Evolutionary conservation across 805 yeast species (phyloP), one percentile per base, ranked within the genome.

Genomic region (Teunomyces funiuensis): DNA sequence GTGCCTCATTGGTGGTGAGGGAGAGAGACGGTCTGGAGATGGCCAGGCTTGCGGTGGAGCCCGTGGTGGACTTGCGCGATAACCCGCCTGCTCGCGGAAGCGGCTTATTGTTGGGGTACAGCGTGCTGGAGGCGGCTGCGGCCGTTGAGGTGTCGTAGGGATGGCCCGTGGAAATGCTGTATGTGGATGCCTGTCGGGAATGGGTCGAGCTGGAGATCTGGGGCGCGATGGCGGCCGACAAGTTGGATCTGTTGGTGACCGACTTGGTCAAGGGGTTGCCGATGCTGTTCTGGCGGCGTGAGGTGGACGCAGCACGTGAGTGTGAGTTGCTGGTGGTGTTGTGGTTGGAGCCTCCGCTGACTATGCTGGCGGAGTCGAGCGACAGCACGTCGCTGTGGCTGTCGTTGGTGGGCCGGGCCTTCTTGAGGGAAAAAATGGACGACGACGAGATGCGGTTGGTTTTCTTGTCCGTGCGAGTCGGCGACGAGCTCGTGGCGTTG

Each of bases 141-240:
- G 47, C 54, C 38, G 57, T n/a, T n/a, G n/a, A 57, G 11, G 57
- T 50, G 22, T 63, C 66, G 47, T 61, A 58, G 14, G 67, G 67
- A 44, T 61, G 60, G 16, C 28, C 27, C 18, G 64, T 57, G 18
- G 63, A 57, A 41, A 66, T 61, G 45, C 68, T 60, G 49, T 64
- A 69, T 2, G 71, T 54, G 15, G 72, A 66, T n/a, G 70, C 66
- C 26, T 66, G 67, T 7, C 73, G 62, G 27, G 64, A 58, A 44
- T 66, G 73, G 42, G 46, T 57, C n/a, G 70, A 61, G 37, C 44
- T 54, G 5, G 66, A 50, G 10, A 61, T 43, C 41, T 61, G 71
- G 7, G 58, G 42, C 9, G 55, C 54, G 11, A 60, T 46, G 19
- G 53, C 46, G 27, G 34, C 37, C 29, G 36, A 34, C 33, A 18